Conservation (phyloP, 257 asterid genomes). For the Solanum ossicruentum region DNA sequence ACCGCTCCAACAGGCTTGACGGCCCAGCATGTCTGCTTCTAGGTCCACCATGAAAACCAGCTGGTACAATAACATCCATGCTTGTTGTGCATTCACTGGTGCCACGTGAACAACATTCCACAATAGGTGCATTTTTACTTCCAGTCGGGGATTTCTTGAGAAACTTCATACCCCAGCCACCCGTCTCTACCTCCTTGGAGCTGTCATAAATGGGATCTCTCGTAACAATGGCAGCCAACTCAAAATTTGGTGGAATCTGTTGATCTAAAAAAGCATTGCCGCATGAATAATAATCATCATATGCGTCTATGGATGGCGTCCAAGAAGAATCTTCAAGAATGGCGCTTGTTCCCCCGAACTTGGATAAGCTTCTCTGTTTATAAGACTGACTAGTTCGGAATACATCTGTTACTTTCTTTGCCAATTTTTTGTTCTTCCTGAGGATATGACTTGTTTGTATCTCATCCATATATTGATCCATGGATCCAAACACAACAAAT, state of each 20-base stretch:
- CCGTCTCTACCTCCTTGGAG: slow-evolving; percentile 26
- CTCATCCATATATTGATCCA: slow-evolving; percentile 18
- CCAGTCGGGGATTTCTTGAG: slow-evolving; percentile 28
- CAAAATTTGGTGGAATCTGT: slow-evolving; percentile 32
- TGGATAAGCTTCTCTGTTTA: slow-evolving; percentile 30
- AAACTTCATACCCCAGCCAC: slow-evolving; percentile 96
- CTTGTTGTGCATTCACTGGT: slow-evolving; percentile 55
- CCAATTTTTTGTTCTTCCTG: slow-evolving; percentile 31
- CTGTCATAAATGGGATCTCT: slow-evolving; percentile 28
- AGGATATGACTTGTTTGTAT: slow-evolving; percentile 17
- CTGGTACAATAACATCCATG: slow-evolving; percentile 50
- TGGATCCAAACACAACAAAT: slow-evolving; percentile 43
- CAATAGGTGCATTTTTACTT: neutral
- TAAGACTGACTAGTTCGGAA: slow-evolving; percentile 30
- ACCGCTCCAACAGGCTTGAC: slow-evolving; percentile 58
- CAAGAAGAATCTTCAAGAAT: slow-evolving; percentile 32
- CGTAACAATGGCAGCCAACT: slow-evolving; percentile 67
- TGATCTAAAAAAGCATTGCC: slow-evolving; percentile 7
- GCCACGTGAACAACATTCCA: slow-evolving; percentile 14
- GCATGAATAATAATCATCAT: slow-evolving; percentile 5
- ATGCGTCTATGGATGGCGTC: slow-evolving; percentile 26
- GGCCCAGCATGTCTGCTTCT: slow-evolving; percentile 56
- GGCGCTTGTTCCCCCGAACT: slow-evolving; percentile 25
- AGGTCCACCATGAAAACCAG: slow-evolving; percentile 84
- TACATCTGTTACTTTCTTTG: slow-evolving; percentile 41